phyloP scores from a whole-genome alignment of 805 yeast genomes.

The Candida anglica region DNA sequence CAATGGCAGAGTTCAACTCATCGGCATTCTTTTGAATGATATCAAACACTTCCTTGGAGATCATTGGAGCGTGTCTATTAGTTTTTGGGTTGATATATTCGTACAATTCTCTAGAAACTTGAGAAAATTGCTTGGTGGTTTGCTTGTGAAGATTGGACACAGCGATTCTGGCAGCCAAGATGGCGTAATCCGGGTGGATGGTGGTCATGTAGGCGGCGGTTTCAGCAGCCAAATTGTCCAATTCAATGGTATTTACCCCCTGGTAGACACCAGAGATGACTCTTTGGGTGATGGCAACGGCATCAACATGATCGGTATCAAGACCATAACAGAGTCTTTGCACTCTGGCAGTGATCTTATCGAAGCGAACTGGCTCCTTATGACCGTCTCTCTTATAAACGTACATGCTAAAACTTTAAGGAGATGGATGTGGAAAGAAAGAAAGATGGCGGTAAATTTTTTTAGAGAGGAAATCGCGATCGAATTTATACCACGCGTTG shows the following conservation, averaged over 20 bases:
- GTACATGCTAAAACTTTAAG: constrained; percentile 50
- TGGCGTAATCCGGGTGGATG: constrained; percentile 95
- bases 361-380: constrained; percentile 91
- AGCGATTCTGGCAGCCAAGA: constrained; percentile 92
- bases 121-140: constrained; percentile 81
- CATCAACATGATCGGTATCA: constrained; percentile 87
- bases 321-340: constrained; percentile 93
- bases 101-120: constrained; percentile 69
- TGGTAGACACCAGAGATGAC: constrained; percentile 95
- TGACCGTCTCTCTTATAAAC: constrained; percentile 92
- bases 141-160: constrained; percentile 92
- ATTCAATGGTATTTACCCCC: constrained; percentile 91
- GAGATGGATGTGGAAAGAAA: constrained; percentile 1
- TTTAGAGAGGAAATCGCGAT: background rate
- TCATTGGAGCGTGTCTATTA: constrained; percentile 48
- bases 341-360: constrained; percentile 89
- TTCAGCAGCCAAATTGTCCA: constrained; percentile 75
- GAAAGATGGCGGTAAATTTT: constrained; percentile 3
- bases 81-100: constrained; percentile 80
- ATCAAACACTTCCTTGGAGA: constrained; percentile 37
- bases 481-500: constrained; percentile 1
- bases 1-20: constrained; percentile 43
- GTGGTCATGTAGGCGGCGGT: constrained; percentile 98
- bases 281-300: constrained; percentile 93
- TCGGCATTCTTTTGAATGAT: constrained; percentile 35